Conservation (phyloP, 768 basidiomycete genomes). For the Serendipita vermifera region DNA sequence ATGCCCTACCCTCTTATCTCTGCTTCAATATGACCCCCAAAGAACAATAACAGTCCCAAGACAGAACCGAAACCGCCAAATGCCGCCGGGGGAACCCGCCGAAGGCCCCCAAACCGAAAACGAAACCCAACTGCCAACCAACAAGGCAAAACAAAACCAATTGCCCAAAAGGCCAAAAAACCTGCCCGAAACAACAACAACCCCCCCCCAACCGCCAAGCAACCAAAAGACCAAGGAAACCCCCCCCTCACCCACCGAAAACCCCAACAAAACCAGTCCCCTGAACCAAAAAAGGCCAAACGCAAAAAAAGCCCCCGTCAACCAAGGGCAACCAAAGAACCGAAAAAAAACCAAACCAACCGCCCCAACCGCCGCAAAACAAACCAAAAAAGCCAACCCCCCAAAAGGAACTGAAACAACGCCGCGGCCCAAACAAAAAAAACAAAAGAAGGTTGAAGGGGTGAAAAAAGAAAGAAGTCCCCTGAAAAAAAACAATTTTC, state of each 20-base stretch:
- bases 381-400: conserved; percentile 45
- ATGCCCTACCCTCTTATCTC: neutral
- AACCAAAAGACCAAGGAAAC: neutral
- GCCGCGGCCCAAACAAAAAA: too few species aligned
- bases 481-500: too few species aligned
- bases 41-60: neutral
- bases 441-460: too few species aligned
- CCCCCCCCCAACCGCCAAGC: neutral
- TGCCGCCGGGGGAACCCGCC: too few species aligned
- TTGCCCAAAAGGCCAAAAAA: too few species aligned
- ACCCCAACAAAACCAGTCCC: neutral
- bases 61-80: neutral
- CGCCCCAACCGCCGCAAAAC: conserved; percentile 64
- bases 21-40: neutral
- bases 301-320: neutral
- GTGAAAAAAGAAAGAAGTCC: too few species aligned
- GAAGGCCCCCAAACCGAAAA: too few species aligned
- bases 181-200: neutral
- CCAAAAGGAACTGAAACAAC: too few species aligned
- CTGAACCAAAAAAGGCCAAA: neutral
- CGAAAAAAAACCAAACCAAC: conserved; percentile 71
- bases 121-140: too few species aligned
- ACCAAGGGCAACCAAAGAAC: conserved; percentile 28
- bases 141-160: too few species aligned
- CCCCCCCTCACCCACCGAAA: neutral